Percentiles rank a stretch among this genome's conserved stretches.
phyloP scores from a whole-genome alignment of 192 early-diverging fungal species.

The Backusella parvicylindrica region DNA sequence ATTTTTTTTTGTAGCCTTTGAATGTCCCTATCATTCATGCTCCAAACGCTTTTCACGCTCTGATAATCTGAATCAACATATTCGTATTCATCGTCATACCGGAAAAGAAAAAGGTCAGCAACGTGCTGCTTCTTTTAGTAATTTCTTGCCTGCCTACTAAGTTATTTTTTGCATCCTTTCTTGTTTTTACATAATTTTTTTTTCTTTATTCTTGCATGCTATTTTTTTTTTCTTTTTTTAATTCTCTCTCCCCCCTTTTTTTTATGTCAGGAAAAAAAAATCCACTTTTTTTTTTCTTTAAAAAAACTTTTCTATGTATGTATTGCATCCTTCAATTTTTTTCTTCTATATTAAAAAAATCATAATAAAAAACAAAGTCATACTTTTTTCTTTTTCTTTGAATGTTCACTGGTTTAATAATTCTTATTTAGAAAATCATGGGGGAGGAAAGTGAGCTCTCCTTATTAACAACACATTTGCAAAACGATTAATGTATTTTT shows the following conservation, averaged over 20 bases:
- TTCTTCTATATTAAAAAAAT: neutral
- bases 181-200: neutral
- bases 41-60: slow-evolving; percentile 56
- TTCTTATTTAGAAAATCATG: neutral
- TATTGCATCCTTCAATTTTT: neutral
- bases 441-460: neutral
- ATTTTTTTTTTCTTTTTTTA: neutral
- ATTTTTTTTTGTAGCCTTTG: slow-evolving; percentile 36
- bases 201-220: slow-evolving; percentile 5
- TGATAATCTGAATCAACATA: slow-evolving; percentile 57
- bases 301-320: neutral
- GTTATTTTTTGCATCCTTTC: neutral
- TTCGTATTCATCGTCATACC: slow-evolving; percentile 55
- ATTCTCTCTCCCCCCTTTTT: neutral
- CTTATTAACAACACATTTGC: neutral
- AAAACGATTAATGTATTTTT: neutral
- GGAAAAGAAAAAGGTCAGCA: slow-evolving; percentile 36
- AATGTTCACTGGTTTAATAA: neutral
- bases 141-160: slow-evolving; percentile 6
- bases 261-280: slow-evolving; percentile 6
- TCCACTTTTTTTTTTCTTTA: neutral
- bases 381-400: neutral
- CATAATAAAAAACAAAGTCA: neutral
- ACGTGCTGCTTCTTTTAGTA: slow-evolving; percentile 8
- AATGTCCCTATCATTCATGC: slow-evolving; percentile 49